Base-by-base conservation (phyloP, 2,329 filamentous ascomycete genomes). In the Nothomitra cinnamomea region DNA sequence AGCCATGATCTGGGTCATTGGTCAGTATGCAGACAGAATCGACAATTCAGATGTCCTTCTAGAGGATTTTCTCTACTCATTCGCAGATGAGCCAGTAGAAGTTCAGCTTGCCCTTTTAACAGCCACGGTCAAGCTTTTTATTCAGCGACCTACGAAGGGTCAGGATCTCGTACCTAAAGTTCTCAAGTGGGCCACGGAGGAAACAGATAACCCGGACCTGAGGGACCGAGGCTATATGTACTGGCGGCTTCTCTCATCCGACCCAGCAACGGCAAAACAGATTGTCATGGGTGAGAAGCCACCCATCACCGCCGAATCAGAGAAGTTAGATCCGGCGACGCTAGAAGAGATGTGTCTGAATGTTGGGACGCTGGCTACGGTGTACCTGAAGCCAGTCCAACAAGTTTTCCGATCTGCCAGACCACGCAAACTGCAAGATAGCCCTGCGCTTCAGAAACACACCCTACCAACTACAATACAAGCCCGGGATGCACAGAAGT, bases 1-100 rank as follows among this genome's bases (percentile, higher is more conserved):
- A 1, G 92, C 92, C 55, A 95, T 98, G 81, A 92, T 98, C 45
- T 98, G 92, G 92, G 92, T 98, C 36, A 98, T 98, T 64, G 92
- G 92, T 1, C 87, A 98, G 66, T 98, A 98, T 62, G 92, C 92
- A 8, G 88, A 94, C 64, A 83, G 92, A 45, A 98, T 98, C 61
- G 92, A 98, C 65, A 96, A 98, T 66, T 92, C 87, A 15, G 92
- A 96, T 61, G 86, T 84, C 0, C 75, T 98, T 1, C 76, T 98
- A 7, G 90, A 98, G 61, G 92, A 98, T 66, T 98, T 96, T 66
- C 67, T 98, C 7, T 90, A 90, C 64, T 85, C 87, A 0, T 98
- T 96, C 70, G 78, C 85, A 25, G 92, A 98, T 61, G 92, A 98
- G 68, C 84, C 89, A 0, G 84, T 95, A 15, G 92, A 98, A 66